A percentile compares a stretch with the other conserved stretches of the same genome.
phyloP scores from a whole-genome alignment of 2,329 filamentous ascomycete genomes.

The Venturia aucupariae region DNA sequence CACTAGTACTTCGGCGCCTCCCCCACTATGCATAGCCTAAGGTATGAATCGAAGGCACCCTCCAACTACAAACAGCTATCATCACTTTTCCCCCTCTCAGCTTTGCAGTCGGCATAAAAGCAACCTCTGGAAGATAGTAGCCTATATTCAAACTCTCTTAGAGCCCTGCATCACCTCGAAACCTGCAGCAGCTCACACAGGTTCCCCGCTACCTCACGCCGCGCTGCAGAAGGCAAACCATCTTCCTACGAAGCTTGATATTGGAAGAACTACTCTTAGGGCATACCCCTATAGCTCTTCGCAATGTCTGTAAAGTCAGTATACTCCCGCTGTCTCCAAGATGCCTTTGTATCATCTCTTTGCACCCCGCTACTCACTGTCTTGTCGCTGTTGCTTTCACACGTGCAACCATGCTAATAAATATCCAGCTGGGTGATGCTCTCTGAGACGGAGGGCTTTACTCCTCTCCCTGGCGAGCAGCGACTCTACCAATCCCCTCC shows the following conservation, averaged over 20 bases:
- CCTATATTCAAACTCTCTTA: neutral
- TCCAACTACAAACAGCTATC: too few species aligned
- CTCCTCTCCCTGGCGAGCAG: conserved; percentile 75
- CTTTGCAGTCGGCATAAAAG: neutral
- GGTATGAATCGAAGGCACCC: too few species aligned
- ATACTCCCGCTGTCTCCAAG: neutral
- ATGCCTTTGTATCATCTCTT: too few species aligned
- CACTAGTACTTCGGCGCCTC: too few species aligned
- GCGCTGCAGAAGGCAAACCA: neutral
- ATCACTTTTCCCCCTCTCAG: too few species aligned
- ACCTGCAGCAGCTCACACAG: neutral
- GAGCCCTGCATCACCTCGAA: neutral
- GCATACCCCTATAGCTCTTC: neutral
- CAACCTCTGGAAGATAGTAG: neutral
- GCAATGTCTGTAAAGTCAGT: conserved; percentile 6
- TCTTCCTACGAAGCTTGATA: neutral
- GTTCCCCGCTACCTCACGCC: neutral
- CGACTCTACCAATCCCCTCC: conserved; percentile 72
- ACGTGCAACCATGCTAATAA: too few species aligned
- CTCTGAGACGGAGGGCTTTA: conserved; percentile 60
- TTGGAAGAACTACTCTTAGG: neutral
- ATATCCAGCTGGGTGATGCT: conserved; percentile 83
- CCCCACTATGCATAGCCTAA: too few species aligned
- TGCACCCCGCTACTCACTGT: too few species aligned
- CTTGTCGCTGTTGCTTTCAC: too few species aligned